Evolutionary conservation across 257 asterid species (phyloP).

Genomic region (Rhazya stricta): DNA sequence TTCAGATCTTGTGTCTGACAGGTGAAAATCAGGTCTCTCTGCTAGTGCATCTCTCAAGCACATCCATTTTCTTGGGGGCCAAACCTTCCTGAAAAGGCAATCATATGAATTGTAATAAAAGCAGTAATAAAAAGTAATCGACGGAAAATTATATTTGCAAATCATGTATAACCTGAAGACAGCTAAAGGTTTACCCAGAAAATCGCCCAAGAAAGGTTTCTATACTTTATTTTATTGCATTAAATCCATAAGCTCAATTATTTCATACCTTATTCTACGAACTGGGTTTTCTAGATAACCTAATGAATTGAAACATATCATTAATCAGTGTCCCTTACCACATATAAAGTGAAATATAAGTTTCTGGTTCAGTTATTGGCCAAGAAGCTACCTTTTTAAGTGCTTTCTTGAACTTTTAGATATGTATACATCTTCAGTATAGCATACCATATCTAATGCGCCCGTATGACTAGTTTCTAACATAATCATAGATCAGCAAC

Average conservation of each 20-base stretch:
- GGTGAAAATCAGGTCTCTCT: conserved; percentile 26
- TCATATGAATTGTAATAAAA: not conserved
- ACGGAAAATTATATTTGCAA: not conserved
- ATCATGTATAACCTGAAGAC: not conserved
- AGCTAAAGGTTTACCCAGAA: not conserved
- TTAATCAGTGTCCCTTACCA: not conserved
- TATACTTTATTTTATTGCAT: not conserved
- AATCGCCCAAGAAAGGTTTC: too few species aligned
- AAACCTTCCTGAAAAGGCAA: conserved; percentile 13
- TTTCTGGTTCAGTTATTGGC: not conserved
- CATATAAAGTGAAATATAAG: too few species aligned
- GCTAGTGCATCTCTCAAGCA: conserved; percentile 11
- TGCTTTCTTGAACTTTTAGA: not conserved
- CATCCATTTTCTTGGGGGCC: conserved; percentile 4
- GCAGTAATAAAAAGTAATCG: not conserved
- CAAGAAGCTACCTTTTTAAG: not conserved
- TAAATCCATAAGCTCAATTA: not conserved
- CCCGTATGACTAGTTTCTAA: not conserved
- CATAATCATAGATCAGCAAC: not conserved
- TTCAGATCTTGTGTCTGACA: conserved; percentile 9
- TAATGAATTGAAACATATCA: not conserved
- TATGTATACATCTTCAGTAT: not conserved
- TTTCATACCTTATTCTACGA: not conserved
- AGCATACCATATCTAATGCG: not conserved
- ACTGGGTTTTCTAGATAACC: not conserved